Conservation (phyloP, 139 green algal genomes). For the Chlorokybus atmophyticus region DNA sequence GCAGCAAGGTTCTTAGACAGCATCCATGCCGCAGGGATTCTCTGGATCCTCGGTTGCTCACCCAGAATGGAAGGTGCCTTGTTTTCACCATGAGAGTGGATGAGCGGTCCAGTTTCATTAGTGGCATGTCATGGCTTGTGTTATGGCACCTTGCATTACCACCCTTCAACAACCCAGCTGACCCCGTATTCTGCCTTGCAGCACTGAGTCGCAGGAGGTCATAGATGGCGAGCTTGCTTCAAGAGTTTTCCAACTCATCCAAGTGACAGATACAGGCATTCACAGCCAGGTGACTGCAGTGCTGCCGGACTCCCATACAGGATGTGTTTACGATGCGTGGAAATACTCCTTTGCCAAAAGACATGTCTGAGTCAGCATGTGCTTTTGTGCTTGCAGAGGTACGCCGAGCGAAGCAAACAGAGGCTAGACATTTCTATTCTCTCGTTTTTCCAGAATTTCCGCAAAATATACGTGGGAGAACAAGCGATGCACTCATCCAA, state of each 20-base stretch:
- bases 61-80: too few relatives aligned
- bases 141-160: too few relatives aligned
- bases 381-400: constrained; percentile 31
- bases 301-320: too few relatives aligned
- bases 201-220: constrained; percentile 63
- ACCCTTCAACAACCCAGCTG: too few relatives aligned
- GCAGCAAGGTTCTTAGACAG: too few relatives aligned
- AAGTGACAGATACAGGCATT: constrained; percentile 50
- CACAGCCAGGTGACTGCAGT: constrained; percentile 33
- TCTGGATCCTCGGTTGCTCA: too few relatives aligned
- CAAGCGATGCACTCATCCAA: constrained; percentile 91
- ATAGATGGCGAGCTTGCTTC: constrained; percentile 84
- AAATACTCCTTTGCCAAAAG: background rate
- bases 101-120: too few relatives aligned
- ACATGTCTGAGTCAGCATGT: background rate
- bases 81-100: too few relatives aligned
- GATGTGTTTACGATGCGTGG: too few relatives aligned
- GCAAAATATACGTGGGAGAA: constrained; percentile 90
- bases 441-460: constrained; percentile 89
- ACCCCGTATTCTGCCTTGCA: constrained; percentile 17
- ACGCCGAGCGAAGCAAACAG: constrained; percentile 56
- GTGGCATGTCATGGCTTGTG: too few relatives aligned
- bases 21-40: too few relatives aligned
- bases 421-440: constrained; percentile 80
- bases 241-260: constrained; percentile 69